Percentiles rank a stretch among this genome's conserved stretches.
phyloP scores from a whole-genome alignment of 2,329 filamentous ascomycete genomes.

The Cladophialophora yegresii region DNA sequence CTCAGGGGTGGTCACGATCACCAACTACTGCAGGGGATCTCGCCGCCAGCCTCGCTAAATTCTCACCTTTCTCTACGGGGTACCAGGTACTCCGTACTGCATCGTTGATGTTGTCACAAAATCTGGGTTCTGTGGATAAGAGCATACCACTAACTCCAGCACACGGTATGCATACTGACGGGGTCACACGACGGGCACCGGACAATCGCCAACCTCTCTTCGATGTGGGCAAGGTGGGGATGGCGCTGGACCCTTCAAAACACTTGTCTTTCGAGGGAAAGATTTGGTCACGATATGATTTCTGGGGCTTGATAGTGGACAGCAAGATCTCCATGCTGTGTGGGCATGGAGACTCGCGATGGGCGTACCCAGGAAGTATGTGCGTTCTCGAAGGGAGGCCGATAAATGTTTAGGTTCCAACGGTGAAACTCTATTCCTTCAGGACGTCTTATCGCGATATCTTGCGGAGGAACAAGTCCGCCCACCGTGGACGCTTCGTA shows the following conservation, averaged over 20 bases:
- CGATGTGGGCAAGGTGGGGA: not conserved
- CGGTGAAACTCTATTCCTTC: not conserved
- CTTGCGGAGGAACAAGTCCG: not conserved
- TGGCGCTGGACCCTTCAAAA: not conserved
- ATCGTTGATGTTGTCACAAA: not conserved
- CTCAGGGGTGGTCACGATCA: slow-evolving; percentile 7
- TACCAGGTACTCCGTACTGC: too few species aligned
- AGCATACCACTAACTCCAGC: not conserved
- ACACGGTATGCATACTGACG: not conserved
- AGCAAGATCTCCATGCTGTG: not conserved
- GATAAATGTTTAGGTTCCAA: not conserved
- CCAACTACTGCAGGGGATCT: slow-evolving; percentile 19
- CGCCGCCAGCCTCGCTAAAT: slow-evolving; percentile 2
- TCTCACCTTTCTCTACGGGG: not conserved
- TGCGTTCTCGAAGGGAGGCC: not conserved
- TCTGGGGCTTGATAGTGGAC: not conserved
- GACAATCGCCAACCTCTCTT: not conserved
- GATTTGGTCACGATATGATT: not conserved
- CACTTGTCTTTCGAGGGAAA: not conserved
- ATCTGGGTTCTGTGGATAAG: not conserved
- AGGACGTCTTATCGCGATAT: not conserved
- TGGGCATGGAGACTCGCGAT: not conserved
- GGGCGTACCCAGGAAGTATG: not conserved
- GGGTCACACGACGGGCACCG: not conserved
- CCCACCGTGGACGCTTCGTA: not conserved